Evolutionary conservation across 208 protist species (phyloP), one percentile per base, ranked within the genome.

Genomic region (Trypanosoma theileri): DNA sequence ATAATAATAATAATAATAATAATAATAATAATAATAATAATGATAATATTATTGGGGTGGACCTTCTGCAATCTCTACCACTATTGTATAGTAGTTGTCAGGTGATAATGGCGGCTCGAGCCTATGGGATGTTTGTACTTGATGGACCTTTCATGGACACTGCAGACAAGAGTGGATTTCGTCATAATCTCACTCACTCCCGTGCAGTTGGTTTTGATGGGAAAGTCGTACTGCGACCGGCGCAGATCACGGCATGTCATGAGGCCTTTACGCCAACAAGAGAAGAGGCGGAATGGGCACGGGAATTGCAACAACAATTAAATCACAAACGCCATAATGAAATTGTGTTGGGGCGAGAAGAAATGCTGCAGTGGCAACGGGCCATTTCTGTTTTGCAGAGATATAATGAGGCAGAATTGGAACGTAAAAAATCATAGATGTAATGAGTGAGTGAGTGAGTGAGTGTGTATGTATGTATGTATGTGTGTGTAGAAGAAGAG

Each of bases 151-250:
- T 88, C 77, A 88, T 85, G 67, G 79, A 94, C 71, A 79, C 80
- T 2, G 82, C 85, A 12, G 87, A 93, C 71, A 76, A 64, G 13
- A 66, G n/a, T 9, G 86, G 88, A 53, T 93, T 96, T 66, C 66
- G 59, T 31, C 78, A 71, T 42, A 78, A 85, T 52, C 54, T 92
- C 14, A 79, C 58, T 26, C 70, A 71, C 60, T 82, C 77, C 55
- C 77, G 79, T 24, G 71, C 73, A 12, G 64, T 96, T n/a, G 92
- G 92, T 0, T 89, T 94, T 59, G 77, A 95, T 54, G 92, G 92
- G 41, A 90, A 89, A 62, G 81, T 87, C 16, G 65, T 94, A 3
- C 85, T 91, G 55, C 87, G 92, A 60, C 81, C 85, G 13, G 58
- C 66, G 16, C 88, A 94, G 73, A 80, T 95, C 10, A 64, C 69